Base-by-base conservation (phyloP, 2,329 filamentous ascomycete genomes). In the Scopulariopsis brevicaulis region DNA sequence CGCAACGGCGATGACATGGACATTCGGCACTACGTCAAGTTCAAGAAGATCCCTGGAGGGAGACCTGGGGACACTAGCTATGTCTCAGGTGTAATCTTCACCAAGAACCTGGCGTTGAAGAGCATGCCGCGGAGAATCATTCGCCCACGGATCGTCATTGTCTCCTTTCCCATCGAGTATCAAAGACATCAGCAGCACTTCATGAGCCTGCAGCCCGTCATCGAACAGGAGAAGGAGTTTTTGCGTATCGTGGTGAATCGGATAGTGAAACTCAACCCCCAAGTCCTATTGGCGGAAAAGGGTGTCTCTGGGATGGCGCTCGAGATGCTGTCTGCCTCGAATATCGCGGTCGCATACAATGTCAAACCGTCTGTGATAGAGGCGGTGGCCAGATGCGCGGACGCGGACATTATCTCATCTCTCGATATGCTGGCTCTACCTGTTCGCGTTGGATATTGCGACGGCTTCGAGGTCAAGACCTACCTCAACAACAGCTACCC, bases 181-280 rank as follows among this genome's bases (percentile, higher is more conserved):
- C 90, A 95, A 59, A 84, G 94, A 46, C 91, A 96, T 64, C 77
- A 80, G 69, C 83, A 90, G 62, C 92, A 97, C 69, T 97, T 99
- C 69, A 96, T 99, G 92, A 99, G 94, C 65, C 75, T 99, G 55
- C 91, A 97, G 65, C 93, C 93, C 46, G 91, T 99, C 58, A 96
- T 99, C 64, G 89, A 93, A 58, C 94, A 99, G 70, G 95, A 99
- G 72, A 87, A 89, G 63, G 94, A 99, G 67, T 99, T 94, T 64
- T 76, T 99, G 28, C 83, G 87, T 64, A 94, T 96, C 66, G 83
- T 99, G 59, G 91, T 99, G 32, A 92, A 90, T 66, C 84, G 94
- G 57, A 97, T 99, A 64, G 85, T 89, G 59, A 90, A 90, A 43
- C 77, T 96, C 28, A 83, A 85, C 35, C 94, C 94, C 7, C 89